These are phyloP conservation scores for Cicer judaicum DNA, from an alignment of 306 rosid species.

Conservation along the genomic window DNA sequence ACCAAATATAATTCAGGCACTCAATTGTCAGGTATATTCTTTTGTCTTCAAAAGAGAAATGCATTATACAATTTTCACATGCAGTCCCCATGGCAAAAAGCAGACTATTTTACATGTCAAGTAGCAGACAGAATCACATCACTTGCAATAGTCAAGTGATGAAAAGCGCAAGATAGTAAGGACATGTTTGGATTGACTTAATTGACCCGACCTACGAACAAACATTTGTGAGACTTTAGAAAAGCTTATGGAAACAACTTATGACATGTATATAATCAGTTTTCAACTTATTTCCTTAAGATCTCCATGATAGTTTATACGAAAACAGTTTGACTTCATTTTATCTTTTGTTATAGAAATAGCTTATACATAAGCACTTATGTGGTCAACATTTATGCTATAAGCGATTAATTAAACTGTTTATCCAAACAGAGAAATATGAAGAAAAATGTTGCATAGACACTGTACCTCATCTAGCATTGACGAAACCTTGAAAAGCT, in stretches of 20 bases:
- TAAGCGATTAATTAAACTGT: too few relatives aligned
- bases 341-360: too few relatives aligned
- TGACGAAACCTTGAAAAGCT: slow-evolving; percentile 78
- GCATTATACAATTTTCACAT: not conserved
- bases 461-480: slow-evolving; percentile 82
- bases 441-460: slow-evolving; percentile 27
- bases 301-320: too few relatives aligned
- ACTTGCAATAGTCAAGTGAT: not conserved
- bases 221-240: too few relatives aligned
- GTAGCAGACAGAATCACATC: not conserved
- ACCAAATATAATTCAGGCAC: not conserved
- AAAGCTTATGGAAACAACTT: too few relatives aligned
- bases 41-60: slow-evolving; percentile 4
- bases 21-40: not conserved
- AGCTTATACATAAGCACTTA: too few relatives aligned
- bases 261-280: too few relatives aligned
- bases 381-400: too few relatives aligned
- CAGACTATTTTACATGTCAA: not conserved
- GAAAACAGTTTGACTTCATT: too few relatives aligned
- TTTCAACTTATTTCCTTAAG: too few relatives aligned
- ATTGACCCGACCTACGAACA: too few relatives aligned
- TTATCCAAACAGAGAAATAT: not conserved
- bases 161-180: not conserved
- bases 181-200: too few relatives aligned
- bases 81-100: not conserved